Conservation (phyloP, 1,139 yeast genomes). For the Protomyces gravidus region DNA sequence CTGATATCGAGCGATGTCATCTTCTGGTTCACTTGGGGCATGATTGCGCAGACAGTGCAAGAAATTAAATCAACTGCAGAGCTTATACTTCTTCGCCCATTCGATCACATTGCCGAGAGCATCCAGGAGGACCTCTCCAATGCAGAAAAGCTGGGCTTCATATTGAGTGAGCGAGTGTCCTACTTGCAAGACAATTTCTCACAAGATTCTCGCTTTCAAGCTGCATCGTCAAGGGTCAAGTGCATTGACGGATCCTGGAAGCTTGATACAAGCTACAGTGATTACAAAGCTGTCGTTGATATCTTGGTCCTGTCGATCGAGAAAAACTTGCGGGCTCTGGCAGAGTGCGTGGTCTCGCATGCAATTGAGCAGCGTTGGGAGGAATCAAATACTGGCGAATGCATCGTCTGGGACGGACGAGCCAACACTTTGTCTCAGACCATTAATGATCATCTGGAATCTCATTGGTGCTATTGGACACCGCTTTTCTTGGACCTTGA, state of each 20-base stretch:
- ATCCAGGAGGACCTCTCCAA: not conserved
- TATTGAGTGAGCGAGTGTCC: not conserved
- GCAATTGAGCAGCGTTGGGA: not conserved
- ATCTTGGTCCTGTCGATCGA: too few relatives aligned
- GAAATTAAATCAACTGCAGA: not conserved
- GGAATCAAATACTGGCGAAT: too few relatives aligned
- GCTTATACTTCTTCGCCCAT: not conserved
- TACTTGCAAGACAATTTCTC: not conserved
- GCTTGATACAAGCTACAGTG: too few relatives aligned
- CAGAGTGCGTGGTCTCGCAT: not conserved
- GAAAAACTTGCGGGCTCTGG: too few relatives aligned
- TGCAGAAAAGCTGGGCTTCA: not conserved
- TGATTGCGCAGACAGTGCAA: not conserved
- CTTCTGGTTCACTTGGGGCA: not conserved
- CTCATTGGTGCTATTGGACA: not conserved
- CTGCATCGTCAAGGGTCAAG: too few relatives aligned
- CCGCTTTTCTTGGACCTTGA: not conserved
- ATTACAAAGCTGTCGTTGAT: too few relatives aligned
- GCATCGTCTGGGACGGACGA: too few relatives aligned
- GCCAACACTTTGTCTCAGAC: too few relatives aligned
- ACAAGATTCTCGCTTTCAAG: not conserved
- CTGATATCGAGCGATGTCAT: not conserved
- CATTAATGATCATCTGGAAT: too few relatives aligned
- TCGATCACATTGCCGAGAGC: not conserved
- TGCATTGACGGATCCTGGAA: too few relatives aligned